A percentile compares a stretch with the other conserved stretches of the same genome.
Evolutionary conservation across 345 rosid genomes (phyloP).

Genomic region (Eutrema japonicum): DNA sequence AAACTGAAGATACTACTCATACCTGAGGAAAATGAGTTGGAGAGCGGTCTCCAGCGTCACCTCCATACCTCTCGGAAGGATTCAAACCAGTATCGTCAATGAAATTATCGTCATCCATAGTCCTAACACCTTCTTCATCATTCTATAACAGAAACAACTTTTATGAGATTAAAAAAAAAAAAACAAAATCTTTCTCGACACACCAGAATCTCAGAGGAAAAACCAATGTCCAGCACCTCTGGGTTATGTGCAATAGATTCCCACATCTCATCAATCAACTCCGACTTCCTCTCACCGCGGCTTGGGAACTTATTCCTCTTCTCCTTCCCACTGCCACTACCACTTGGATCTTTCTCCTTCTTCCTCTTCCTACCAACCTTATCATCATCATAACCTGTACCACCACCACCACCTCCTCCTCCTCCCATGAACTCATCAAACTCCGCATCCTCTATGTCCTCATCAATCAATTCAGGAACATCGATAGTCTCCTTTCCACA

Average conservation of each 20-base stretch:
- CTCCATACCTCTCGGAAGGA: slow-evolving; percentile 82
- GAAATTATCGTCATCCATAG: slow-evolving; percentile 88
- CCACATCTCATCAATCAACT: slow-evolving; percentile 96
- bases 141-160: slow-evolving; percentile 51
- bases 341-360: slow-evolving; percentile 52
- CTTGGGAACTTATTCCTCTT: slow-evolving; percentile 51
- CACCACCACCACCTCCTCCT: slow-evolving; percentile 31
- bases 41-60: slow-evolving; percentile 66
- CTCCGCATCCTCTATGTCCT: slow-evolving; percentile 56
- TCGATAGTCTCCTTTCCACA: slow-evolving; percentile 40
- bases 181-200: slow-evolving; percentile 5
- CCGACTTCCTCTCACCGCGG: slow-evolving; percentile 51
- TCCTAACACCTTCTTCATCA: slow-evolving; percentile 86
- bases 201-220: slow-evolving; percentile 24
- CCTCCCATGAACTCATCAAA: slow-evolving; percentile 48
- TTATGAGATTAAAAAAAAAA: background rate
- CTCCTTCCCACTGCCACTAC: slow-evolving; percentile 55
- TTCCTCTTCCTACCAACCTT: slow-evolving; percentile 59
- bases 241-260: slow-evolving; percentile 86
- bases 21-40: slow-evolving; percentile 61
- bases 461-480: slow-evolving; percentile 62
- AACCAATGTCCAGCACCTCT: slow-evolving; percentile 55
- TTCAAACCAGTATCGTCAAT: slow-evolving; percentile 91
- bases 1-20: background rate
- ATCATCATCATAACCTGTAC: slow-evolving; percentile 50